Base-by-base conservation (phyloP, 495 filamentous ascomycete genomes). In the Xylaria cubensis region DNA sequence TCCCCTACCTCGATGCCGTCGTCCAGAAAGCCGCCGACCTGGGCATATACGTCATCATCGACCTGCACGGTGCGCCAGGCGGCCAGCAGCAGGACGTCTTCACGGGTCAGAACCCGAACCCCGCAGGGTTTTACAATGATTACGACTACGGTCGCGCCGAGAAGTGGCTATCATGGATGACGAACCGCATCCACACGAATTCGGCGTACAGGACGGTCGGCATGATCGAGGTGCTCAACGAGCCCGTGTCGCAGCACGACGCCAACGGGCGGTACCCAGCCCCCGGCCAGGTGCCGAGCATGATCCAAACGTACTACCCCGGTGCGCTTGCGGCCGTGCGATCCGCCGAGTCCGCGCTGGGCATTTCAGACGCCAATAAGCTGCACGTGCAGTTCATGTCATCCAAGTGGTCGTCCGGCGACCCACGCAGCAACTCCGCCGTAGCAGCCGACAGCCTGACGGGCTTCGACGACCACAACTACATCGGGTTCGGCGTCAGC, bases 11-110 rank as follows among this genome's bases (percentile, higher is more conserved):
- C 21, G 81, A 87, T 69, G 77, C 80, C 29, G 69, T 90, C 3
- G 88, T 86, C 50, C 81, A 82, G 41, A 88, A 85, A 87, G 88
- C 87, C 2, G 82, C 81, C 56, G 81, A 88, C 70, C 81, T 82
- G 2, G 86, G 86, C 6, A 76, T 90, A 39, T 91, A 90, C 74
- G 84, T 91, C 53, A 90, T 91, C 62, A 84, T 90, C 44, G 89
- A 89, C 69, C 75, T 90, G 42, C 88, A 90, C 73, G 88, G 87
- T 24, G 88, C 86, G 2, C 88, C 89, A 3, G 88, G 85, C 19
- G 87, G 88, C 3, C 89, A 91, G 74, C 65, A 84, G 2, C 42
- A 81, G 4, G 83, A 90, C 42, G 62, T 84, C 7, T 83, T 84
- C 73, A 90, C 89, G 1, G 88, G 88, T 13, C 87, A 89, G 74